A percentile compares a stretch with the other conserved stretches of the same genome.
phyloP scores from a whole-genome alignment of 305 asterid species.

The Fraxinus floribunda region DNA sequence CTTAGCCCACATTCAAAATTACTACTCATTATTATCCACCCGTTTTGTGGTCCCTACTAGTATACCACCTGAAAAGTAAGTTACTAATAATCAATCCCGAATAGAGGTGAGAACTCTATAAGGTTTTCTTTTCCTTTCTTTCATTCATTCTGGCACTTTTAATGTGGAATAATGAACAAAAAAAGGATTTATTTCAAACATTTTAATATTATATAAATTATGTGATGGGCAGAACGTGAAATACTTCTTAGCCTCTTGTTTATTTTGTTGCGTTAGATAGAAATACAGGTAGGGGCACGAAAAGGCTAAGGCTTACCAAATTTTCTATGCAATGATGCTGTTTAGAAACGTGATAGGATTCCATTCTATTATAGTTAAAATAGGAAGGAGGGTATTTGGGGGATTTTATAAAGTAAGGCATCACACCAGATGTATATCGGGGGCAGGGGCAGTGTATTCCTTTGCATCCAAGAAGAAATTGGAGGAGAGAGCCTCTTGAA shows the following conservation, averaged over 20 bases:
- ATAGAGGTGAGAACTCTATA: neutral
- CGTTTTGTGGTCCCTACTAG: neutral
- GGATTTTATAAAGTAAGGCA: neutral
- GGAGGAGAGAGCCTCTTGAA: neutral
- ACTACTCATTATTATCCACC: neutral
- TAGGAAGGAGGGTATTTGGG: neutral
- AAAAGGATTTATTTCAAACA: neutral
- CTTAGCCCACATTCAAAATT: neutral
- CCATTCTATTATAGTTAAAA: neutral
- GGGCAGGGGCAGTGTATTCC: neutral
- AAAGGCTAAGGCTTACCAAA: neutral
- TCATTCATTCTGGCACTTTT: neutral
- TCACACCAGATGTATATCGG: neutral
- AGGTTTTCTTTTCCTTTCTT: neutral
- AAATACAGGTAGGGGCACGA: neutral
- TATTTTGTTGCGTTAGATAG: neutral
- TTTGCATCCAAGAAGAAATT: neutral
- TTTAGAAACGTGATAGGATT: neutral
- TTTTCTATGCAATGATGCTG: neutral
- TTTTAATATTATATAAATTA: neutral
- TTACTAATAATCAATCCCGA: neutral
- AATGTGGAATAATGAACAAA: neutral
- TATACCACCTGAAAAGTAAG: neutral
- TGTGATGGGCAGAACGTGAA: neutral
- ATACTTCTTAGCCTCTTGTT: neutral